Evolutionary conservation across 106 monocot genomes (phyloP).

Genomic region (Gastrodia elata): DNA sequence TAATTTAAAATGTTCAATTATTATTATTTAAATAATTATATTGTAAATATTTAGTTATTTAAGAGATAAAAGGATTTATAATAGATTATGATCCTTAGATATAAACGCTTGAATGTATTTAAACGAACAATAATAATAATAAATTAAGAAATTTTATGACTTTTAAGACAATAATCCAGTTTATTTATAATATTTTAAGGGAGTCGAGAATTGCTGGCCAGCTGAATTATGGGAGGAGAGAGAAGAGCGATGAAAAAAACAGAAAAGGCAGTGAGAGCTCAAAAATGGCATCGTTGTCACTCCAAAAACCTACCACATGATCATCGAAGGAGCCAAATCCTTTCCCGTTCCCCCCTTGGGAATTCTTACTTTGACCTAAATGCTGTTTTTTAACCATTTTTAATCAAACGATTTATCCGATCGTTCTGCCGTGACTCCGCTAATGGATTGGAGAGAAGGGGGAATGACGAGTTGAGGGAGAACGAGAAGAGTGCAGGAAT

Average conservation of each 20-base stretch:
- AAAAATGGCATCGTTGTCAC: background rate
- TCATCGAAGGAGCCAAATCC: background rate
- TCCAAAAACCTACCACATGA: background rate
- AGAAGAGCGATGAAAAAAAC: background rate
- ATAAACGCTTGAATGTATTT: too few relatives aligned
- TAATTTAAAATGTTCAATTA: too few relatives aligned
- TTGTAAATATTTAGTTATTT: too few relatives aligned
- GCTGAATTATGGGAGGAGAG: background rate
- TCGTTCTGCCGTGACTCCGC: background rate
- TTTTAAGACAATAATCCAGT: too few relatives aligned
- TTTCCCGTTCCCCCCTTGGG: background rate
- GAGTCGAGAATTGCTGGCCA: background rate
- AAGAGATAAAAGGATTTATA: background rate
- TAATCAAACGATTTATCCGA: background rate
- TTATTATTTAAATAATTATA: too few relatives aligned
- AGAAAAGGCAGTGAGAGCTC: background rate
- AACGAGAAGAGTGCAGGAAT: background rate
- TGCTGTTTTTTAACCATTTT: conserved; percentile 4
- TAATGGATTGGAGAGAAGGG: background rate
- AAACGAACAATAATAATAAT: too few relatives aligned
- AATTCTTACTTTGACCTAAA: background rate
- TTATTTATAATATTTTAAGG: too few relatives aligned
- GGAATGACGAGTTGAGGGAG: background rate
- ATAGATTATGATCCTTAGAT: background rate
- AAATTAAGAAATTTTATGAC: too few relatives aligned